Evolutionary conservation across 2,329 filamentous ascomycete species (phyloP).

Genomic region (Dactylellina cionopaga): DNA sequence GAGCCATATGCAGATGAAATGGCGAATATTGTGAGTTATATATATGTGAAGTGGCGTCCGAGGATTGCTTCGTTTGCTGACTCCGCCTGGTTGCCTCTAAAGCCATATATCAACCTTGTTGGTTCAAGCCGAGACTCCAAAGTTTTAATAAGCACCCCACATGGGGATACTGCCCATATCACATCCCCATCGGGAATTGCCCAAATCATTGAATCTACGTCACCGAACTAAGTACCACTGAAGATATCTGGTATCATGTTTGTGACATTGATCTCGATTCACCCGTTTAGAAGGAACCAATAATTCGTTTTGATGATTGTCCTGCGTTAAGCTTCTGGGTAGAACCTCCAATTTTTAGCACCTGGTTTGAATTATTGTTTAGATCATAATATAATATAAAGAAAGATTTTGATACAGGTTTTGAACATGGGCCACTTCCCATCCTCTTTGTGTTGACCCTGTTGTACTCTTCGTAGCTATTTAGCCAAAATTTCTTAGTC

Average conservation of each 20-base stretch:
- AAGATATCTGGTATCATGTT: too few relatives aligned
- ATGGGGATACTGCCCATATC: constrained; percentile 46
- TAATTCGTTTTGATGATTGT: too few relatives aligned
- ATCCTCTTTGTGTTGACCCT: too few relatives aligned
- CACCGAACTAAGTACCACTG: background rate
- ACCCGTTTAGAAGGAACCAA: too few relatives aligned
- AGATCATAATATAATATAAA: too few relatives aligned
- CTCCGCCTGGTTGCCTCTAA: background rate
- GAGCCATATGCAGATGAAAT: constrained; percentile 6
- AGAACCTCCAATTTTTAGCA: too few relatives aligned
- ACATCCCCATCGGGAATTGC: constrained; percentile 39
- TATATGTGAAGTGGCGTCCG: background rate
- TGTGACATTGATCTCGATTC: too few relatives aligned
- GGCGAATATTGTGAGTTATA: constrained; percentile 25
- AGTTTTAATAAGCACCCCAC: constrained; percentile 43
- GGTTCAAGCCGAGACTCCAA: background rate
- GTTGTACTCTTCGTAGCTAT: too few relatives aligned
- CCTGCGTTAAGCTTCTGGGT: too few relatives aligned
- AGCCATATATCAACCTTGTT: constrained; percentile 39
- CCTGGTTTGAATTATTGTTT: too few relatives aligned
- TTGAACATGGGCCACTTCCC: too few relatives aligned
- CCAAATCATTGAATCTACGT: background rate
- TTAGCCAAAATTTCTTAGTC: constrained; percentile 1
- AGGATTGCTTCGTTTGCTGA: constrained; percentile 15
- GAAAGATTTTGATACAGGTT: too few relatives aligned